Evolutionary conservation across 2,329 filamentous ascomycete genomes (phyloP), one percentile per base, ranked within the genome.

Genomic region (Kalmusia sp.): DNA sequence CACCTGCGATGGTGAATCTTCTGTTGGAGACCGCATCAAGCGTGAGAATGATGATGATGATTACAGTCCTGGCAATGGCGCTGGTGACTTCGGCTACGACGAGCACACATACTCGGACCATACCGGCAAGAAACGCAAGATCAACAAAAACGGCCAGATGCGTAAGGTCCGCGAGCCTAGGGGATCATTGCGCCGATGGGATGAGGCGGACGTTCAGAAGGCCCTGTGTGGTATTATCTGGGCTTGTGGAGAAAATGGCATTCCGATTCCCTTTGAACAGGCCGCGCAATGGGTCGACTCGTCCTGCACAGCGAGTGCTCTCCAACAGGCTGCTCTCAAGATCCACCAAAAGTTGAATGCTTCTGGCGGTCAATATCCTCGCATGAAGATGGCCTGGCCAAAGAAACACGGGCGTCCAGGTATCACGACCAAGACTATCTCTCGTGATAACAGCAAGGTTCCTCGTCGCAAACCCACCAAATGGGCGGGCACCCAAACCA

Each of bases 291-390:
- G 67, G 6, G 60, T 73, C 4, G 54, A 59, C 14, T 41, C 55
- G 17, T 56, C 39, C 14, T 67, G 64, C 35, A 67, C 69, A 14
- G 63, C 61, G 2, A 54, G 64, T 25, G 69, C 68, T 12, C 46
- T 74, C 17, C 69, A 74, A 44, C 71, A 74, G 51, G 69, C 70
- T 22, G 51, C 72, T 27, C 58, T 72, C 38, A 73, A 74, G 58
- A 50, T 70, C 8, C 61, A 64, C 9, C 22, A 37, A 19, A 66
- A 65, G 43, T 7, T 45, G 9, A 49, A 40, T 28, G 19, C 40
- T 6, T 28, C 40, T 4, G 49, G 49, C 12, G 24, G 15, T 15
- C 53, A 55, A 33, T 19, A 46, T 21, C 53, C 53, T 1, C 33
- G 33, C 9, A 27, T 55, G 14, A 34, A 38, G 27, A 55, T 55